Percentiles rank a stretch among this genome's conserved stretches.
These are phyloP conservation scores for Acacia pycnantha DNA, from an alignment of 331 rosid genomes.

Conservation along the genomic window DNA sequence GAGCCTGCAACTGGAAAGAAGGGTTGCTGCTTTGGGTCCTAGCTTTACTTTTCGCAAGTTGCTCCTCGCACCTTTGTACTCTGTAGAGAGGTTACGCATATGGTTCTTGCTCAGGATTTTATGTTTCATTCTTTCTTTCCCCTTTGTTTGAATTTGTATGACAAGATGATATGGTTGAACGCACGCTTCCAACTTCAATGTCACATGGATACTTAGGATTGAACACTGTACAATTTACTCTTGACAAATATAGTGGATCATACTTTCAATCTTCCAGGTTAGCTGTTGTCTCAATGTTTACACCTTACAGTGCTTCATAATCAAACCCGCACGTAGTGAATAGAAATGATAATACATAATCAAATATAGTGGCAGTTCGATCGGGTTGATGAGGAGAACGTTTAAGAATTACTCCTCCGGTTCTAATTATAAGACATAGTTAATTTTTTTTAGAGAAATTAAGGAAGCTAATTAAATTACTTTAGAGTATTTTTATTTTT, in stretches of 20 bases:
- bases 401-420: background rate
- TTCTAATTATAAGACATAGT: no score
- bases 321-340: background rate
- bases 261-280: background rate
- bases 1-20: slow-evolving; percentile 34
- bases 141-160: slow-evolving; percentile 14
- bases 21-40: slow-evolving; percentile 60
- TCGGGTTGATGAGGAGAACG: no score
- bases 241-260: background rate
- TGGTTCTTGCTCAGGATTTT: slow-evolving; percentile 5
- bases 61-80: slow-evolving; percentile 17
- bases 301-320: background rate
- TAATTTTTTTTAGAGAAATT: no score
- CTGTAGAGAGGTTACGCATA: slow-evolving; percentile 18
- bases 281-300: background rate
- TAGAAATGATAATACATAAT: no score
- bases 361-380: no score
- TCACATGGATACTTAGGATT: slow-evolving; percentile 8
- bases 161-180: slow-evolving; percentile 4
- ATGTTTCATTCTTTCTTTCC: background rate
- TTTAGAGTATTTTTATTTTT: no score
- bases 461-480: no score
- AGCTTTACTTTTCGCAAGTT: slow-evolving; percentile 30
- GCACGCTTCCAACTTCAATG: slow-evolving; percentile 19
- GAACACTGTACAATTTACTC: background rate